Evolutionary conservation across 2,329 filamentous ascomycete genomes (phyloP).

Genomic region (Cytospora piceicola): DNA sequence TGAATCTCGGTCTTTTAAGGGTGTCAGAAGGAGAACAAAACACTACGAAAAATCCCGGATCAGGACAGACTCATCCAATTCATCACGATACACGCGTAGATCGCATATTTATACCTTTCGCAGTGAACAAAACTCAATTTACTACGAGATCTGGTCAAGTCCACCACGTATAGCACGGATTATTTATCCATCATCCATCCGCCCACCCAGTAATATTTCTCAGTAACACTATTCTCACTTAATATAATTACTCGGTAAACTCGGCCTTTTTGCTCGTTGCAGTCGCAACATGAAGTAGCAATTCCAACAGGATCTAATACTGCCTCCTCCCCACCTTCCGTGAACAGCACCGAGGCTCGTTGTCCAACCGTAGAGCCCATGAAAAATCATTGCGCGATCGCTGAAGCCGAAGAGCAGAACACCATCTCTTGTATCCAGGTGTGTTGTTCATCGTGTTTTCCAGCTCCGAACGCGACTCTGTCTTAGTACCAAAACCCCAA

Average conservation of each 20-base stretch:
- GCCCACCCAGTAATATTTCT: background rate
- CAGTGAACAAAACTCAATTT: background rate
- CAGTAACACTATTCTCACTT: conserved; percentile 14
- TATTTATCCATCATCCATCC: background rate
- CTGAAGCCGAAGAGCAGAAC: background rate
- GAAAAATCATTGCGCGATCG: background rate
- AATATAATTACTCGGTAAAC: conserved; percentile 19
- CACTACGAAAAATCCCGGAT: background rate
- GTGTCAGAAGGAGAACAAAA: background rate
- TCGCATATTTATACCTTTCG: background rate
- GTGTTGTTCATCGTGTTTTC: background rate
- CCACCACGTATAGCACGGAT: background rate
- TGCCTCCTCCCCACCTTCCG: background rate
- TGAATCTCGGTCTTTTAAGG: no score
- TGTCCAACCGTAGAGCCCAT: background rate
- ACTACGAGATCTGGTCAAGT: background rate
- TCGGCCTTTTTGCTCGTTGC: conserved; percentile 7
- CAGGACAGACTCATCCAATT: background rate
- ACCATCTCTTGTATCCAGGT: conserved; percentile 1
- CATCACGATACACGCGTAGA: background rate
- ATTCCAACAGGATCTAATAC: background rate
- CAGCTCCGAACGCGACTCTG: background rate
- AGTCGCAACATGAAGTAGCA: conserved; percentile 12
- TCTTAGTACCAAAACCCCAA: background rate
- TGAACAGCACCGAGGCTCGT: background rate